Evolutionary conservation across 352 stramenopile species (phyloP), one percentile per base, ranked within the genome.

Genomic region (Phytophthora citrophthora): DNA sequence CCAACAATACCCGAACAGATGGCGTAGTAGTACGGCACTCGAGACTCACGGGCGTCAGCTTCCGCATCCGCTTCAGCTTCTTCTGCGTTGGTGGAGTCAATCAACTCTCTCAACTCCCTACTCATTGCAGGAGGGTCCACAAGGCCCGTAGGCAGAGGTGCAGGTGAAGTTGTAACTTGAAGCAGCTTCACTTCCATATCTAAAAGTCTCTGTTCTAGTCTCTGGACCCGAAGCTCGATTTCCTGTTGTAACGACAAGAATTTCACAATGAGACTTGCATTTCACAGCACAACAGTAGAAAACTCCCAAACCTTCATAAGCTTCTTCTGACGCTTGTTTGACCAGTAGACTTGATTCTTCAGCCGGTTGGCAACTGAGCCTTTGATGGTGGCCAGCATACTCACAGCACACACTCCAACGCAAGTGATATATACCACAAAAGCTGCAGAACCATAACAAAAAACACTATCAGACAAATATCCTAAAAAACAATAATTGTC

Each of bases 381-480:
- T 69, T 95, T 94, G 76, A 95, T 95, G n/a, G 85, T 94, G 31
- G 88, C 88, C 13, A 95, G 74, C 82, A 95, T 95, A 39, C 77
- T 91, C 47, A 95, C 84, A 10, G 79, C 74, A 46, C 79, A 81
- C 3, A 94, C 78, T 24, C 82, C 82, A 18, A 95, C 80, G 32
- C 80, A 78, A 16, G 88, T 81, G 26, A 95, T 91, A 55, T 95
- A 95, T 34, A 93, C 76, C 36, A 90, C 73, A 18, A 92, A 90
- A 26, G 79, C 81, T 88, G 54, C 61, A 69, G 20, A 7, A 48
- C 6, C 24, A 57, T 45, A 50, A 41, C 29, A 4, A 34, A 34
- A 34, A 34, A 11, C 9, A 34, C 2, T 34, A 34, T 34, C 68
- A 31, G 10, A 54, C 4, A 15, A 57, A 45, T 46, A 41, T 12